A percentile compares a stretch with the other conserved stretches of the same genome.
Evolutionary conservation across 805 yeast species (phyloP).

Genomic region (Maudiozyma bulderi): DNA sequence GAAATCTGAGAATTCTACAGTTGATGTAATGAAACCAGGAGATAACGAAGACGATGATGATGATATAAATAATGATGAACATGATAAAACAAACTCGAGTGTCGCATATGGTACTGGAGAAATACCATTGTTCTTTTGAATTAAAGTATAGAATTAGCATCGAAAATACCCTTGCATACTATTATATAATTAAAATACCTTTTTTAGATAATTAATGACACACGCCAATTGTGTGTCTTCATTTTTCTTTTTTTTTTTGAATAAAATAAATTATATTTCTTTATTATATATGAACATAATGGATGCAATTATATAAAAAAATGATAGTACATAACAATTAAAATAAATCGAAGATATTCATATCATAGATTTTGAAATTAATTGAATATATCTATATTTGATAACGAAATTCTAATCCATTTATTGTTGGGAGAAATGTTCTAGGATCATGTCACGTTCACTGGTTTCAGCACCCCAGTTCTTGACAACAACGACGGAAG

Average conservation of each 20-base stretch:
- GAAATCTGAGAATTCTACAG: background rate
- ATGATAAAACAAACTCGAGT: background rate
- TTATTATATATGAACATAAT: conserved; percentile 3
- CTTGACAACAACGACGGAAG: conserved; percentile 98
- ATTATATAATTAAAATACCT: too few species aligned
- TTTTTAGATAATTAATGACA: too few species aligned
- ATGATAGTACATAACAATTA: background rate
- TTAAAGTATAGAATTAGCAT: background rate
- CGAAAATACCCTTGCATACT: too few species aligned
- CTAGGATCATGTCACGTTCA: conserved; percentile 92
- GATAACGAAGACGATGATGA: background rate
- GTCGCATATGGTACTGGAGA: conserved; percentile 6
- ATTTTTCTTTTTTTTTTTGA: background rate
- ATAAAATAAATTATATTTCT: conserved; percentile 5
- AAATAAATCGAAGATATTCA: background rate
- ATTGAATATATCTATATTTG: background rate
- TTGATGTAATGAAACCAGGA: background rate
- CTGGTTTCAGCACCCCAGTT: conserved; percentile 99
- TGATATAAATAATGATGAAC: background rate
- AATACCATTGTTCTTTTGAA: conserved; percentile 13
- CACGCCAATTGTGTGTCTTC: too few species aligned
- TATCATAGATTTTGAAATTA: background rate
- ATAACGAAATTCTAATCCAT: conserved; percentile 12
- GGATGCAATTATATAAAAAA: background rate
- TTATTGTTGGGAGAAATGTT: conserved; percentile 89